Percentiles rank a stretch among this genome's conserved stretches.
phyloP scores from a whole-genome alignment of 1,284 basidiomycete genomes.

The Trametes sp. region DNA sequence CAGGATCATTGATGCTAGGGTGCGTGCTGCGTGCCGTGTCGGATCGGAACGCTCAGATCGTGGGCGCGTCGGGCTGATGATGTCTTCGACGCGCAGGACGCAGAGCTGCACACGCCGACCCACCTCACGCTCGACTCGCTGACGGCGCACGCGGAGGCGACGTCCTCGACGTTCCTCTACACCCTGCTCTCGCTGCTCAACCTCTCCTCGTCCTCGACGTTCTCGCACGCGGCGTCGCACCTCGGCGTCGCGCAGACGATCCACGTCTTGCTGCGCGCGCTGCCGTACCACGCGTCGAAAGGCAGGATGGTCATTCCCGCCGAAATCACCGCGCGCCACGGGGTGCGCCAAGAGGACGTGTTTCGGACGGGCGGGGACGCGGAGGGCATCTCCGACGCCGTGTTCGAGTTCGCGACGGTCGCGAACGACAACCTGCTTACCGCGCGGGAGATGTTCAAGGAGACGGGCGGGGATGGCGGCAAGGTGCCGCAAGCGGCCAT shows the following conservation, averaged over 20 bases:
- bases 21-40: conserved; percentile 48
- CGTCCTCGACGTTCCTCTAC: conserved; percentile 83
- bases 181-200: conserved; percentile 78
- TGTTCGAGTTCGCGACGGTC: conserved; percentile 88
- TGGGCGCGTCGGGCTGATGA: conserved; percentile 25
- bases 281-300: conserved; percentile 80
- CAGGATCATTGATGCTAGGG: conserved; percentile 87
- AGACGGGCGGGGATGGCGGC: conserved; percentile 51
- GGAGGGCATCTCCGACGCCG: conserved; percentile 73
- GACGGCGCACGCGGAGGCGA: conserved; percentile 77
- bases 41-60: conserved; percentile 16
- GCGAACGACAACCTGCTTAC: conserved; percentile 93
- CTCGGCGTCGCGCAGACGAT: conserved; percentile 78
- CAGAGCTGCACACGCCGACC: conserved; percentile 72
- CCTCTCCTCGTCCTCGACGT: conserved; percentile 63
- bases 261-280: conserved; percentile 74
- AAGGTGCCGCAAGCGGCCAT: conserved; percentile 71
- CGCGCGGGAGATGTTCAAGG: conserved; percentile 79
- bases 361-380: conserved; percentile 76
- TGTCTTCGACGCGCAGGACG: conserved; percentile 58
- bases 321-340: conserved; percentile 83
- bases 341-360: conserved; percentile 88
- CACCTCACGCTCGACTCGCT: conserved; percentile 78
- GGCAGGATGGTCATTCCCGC: conserved; percentile 84
- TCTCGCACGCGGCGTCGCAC: conserved; percentile 85